These are phyloP conservation scores for Apiotrichum gamsii DNA, from an alignment of 1,284 basidiomycete genomes.

Conservation along the genomic window DNA sequence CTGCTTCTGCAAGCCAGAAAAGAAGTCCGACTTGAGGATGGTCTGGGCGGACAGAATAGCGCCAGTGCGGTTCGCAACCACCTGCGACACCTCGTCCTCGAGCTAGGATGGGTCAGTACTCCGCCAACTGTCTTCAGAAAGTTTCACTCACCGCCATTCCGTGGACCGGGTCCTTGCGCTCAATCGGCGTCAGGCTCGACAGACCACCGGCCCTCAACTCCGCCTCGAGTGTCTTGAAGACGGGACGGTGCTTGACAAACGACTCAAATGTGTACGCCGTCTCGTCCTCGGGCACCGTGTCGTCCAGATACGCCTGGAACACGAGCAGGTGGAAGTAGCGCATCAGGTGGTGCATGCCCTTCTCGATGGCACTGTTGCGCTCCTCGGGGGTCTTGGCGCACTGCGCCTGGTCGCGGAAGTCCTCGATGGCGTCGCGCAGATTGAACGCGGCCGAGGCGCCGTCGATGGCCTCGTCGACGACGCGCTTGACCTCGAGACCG, in stretches of 20 bases:
- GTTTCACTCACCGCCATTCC: slow-evolving; percentile 67
- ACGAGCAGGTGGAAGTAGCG: slow-evolving; percentile 88
- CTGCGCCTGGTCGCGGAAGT: slow-evolving; percentile 59
- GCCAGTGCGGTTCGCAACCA: slow-evolving; percentile 79
- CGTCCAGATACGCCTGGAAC: slow-evolving; percentile 90
- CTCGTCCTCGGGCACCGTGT: slow-evolving; percentile 70
- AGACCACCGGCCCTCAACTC: slow-evolving; percentile 77
- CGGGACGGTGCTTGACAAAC: slow-evolving; percentile 76
- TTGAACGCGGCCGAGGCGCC: slow-evolving; percentile 79
- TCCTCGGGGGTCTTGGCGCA: slow-evolving; percentile 66
- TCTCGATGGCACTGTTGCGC: slow-evolving; percentile 60
- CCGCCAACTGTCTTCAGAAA: neutral
- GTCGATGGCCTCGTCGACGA: slow-evolving; percentile 88
- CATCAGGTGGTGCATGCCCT: slow-evolving; percentile 71
- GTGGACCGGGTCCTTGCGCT: slow-evolving; percentile 63
- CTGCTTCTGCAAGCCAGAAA: slow-evolving; percentile 91
- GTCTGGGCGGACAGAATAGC: slow-evolving; percentile 65
- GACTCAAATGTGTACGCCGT: slow-evolving; percentile 71
- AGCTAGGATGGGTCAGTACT: slow-evolving; percentile 21
- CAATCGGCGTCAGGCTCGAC: slow-evolving; percentile 76
- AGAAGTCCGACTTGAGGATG: slow-evolving; percentile 96
- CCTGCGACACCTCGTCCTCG: slow-evolving; percentile 77
- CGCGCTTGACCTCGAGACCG: slow-evolving; percentile 74
- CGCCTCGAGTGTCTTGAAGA: slow-evolving; percentile 92
- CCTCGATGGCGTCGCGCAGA: slow-evolving; percentile 80